Evolutionary conservation across 108 stramenopile species (phyloP).

Genomic region (Aurantiochytrium sp.): DNA sequence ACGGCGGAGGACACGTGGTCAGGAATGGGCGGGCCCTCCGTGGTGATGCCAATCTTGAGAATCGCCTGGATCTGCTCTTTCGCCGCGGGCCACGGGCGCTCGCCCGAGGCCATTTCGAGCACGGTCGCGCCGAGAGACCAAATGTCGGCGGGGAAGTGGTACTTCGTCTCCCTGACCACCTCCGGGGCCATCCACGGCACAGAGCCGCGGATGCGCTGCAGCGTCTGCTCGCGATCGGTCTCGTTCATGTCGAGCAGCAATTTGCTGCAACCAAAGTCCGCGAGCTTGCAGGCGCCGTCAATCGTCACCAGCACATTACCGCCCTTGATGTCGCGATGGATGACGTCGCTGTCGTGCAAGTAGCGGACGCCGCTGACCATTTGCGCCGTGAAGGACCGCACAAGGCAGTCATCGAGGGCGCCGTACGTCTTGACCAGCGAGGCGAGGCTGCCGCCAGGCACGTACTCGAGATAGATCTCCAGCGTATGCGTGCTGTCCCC

Average conservation of each 20-base stretch:
- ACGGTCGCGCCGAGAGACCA: conserved; percentile 44
- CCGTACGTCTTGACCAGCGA: conserved; percentile 48
- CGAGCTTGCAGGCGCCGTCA: conserved; percentile 27
- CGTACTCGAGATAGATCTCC: conserved; percentile 59
- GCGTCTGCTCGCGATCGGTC: conserved; percentile 40
- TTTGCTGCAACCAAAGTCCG: conserved; percentile 36
- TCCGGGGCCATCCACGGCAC: conserved; percentile 68
- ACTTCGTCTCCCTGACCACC: conserved; percentile 45
- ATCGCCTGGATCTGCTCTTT: background rate
- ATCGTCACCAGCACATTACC: conserved; percentile 61
- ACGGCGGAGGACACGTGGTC: background rate
- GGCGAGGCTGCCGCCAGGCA: conserved; percentile 52
- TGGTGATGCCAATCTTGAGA: background rate
- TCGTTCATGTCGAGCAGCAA: background rate
- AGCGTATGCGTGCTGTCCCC: background rate
- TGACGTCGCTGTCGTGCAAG: conserved; percentile 52
- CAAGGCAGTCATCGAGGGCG: conserved; percentile 42
- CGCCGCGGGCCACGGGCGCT: conserved; percentile 24
- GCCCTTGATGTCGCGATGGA: conserved; percentile 65
- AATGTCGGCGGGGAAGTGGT: conserved; percentile 36
- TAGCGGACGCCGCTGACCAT: conserved; percentile 51
- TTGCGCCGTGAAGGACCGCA: conserved; percentile 43
- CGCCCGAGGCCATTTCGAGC: conserved; percentile 42
- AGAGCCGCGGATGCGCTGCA: conserved; percentile 47
- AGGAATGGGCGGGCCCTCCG: background rate